Evolutionary conservation across 1,284 basidiomycete genomes (phyloP), one percentile per base, ranked within the genome.

Genomic region (Crepidotus sp.): DNA sequence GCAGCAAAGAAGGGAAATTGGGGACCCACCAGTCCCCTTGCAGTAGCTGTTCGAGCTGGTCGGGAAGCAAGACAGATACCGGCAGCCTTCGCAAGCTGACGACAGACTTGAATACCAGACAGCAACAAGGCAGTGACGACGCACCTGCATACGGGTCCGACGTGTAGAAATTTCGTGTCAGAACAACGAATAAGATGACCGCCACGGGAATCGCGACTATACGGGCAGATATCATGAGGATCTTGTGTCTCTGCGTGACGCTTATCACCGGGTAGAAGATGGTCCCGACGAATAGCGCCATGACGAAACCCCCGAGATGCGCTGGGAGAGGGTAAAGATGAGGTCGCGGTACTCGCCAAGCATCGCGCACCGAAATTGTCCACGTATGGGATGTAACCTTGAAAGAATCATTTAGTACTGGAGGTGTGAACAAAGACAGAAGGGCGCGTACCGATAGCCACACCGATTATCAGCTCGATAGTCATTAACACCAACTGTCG

Each of bases 261-360:
- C 80, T 86, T 48, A 97, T 89, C n/a, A 93, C 79, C 4, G 93
- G 94, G 57, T 94, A 92, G 51, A 98, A 77, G 3, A 84, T 74
- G 43, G 84, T 80, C 25, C 81, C 84, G 26, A 84, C 73, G 6
- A 97, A 71, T 2, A 97, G 69, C 8, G 92, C 92, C 77, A 93
- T 86, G 19, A 83, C 66, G 52, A 88, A 80, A 21, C 84, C 87
- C 4, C 50, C 86, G 18, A 87, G 68, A 61, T 87, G 84, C 11
- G 81, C 83, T 46, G 22, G 14, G 22, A 8, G 21, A 13, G 11
- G 14, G 29, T 83, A 9, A 42, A 37, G 1, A 33, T 10, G 38
- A 38, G 15, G 27, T 61, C 69, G 25, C 54, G 7, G 9, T 3
- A 15, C 4, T 24, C 13, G 7, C 4, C 6, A 31, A 1, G n/a